Percentiles rank a stretch among this genome's conserved stretches.
These are phyloP conservation scores for Punctularia strigosozonata DNA, from an alignment of 768 basidiomycete genomes.

Conservation along the genomic window DNA sequence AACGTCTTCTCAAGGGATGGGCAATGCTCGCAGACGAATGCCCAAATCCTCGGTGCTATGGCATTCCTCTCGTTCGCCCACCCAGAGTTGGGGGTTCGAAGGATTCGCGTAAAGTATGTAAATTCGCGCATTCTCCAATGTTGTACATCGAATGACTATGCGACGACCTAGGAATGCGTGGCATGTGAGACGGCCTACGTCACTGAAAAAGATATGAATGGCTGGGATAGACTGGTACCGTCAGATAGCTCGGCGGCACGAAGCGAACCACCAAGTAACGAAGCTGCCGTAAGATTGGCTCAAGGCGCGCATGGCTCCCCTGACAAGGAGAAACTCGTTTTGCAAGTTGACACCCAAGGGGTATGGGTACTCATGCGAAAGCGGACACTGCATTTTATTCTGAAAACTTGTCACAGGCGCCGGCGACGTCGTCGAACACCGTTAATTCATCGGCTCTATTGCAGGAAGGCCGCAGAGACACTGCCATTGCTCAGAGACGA, in stretches of 20 bases:
- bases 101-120: constrained; percentile 53
- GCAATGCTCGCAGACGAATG: constrained; percentile 88
- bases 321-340: not conserved
- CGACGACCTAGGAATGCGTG: constrained; percentile 55
- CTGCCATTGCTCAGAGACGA: not conserved
- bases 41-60: constrained; percentile 54
- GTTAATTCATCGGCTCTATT: not conserved
- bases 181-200: constrained; percentile 56
- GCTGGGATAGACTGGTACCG: constrained; percentile 32
- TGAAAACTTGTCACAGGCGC: no score
- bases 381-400: no score
- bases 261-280: not conserved
- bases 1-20: constrained; percentile 70
- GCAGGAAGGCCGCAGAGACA: not conserved
- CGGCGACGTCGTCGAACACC: not conserved
- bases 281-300: not conserved
- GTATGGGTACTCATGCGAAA: not conserved
- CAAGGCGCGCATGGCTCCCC: not conserved
- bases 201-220: constrained; percentile 38
- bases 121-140: constrained; percentile 2
- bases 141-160: not conserved
- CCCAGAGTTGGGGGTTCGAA: constrained; percentile 50
- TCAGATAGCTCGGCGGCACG: constrained; percentile 7
- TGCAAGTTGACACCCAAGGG: not conserved
- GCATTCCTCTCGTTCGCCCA: constrained; percentile 74